A percentile compares a stretch with the other conserved stretches of the same genome.
phyloP scores from a whole-genome alignment of 768 basidiomycete genomes.

The Tricholoma bakamatsutake region DNA sequence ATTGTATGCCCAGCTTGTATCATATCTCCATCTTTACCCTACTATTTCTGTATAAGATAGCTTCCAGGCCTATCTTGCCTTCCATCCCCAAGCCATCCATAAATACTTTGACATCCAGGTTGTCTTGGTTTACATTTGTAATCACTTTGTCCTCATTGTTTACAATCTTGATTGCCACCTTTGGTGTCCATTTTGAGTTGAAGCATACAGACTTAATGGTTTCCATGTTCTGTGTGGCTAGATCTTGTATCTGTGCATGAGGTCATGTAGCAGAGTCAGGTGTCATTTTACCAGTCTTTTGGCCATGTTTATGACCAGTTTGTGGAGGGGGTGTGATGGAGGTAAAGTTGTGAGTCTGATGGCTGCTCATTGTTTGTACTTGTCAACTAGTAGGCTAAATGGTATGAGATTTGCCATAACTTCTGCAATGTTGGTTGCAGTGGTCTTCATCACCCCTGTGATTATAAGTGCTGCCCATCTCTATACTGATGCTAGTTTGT shows the following conservation, averaged over 20 bases:
- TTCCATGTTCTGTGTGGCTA: slow-evolving; percentile 3
- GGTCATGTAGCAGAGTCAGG: too few relatives aligned
- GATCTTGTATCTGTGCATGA: too few relatives aligned
- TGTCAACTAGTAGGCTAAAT: too few relatives aligned
- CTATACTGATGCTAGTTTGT: slow-evolving; percentile 2
- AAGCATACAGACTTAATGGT: slow-evolving; percentile 1
- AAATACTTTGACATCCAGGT: too few relatives aligned
- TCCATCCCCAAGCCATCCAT: not conserved
- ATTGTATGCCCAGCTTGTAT: not conserved
- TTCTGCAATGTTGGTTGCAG: slow-evolving; percentile 1
- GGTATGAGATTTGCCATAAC: too few relatives aligned
- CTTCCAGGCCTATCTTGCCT: slow-evolving; percentile 14
- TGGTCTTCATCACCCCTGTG: slow-evolving; percentile 4
- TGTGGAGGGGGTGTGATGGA: too few relatives aligned
- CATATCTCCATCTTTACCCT: not conserved
- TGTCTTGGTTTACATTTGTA: not conserved
- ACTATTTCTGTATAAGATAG: slow-evolving; percentile 7
- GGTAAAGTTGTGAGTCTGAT: too few relatives aligned
- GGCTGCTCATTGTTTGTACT: too few relatives aligned
- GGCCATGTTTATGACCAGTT: too few relatives aligned
- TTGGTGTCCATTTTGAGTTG: not conserved
- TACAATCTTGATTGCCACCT: not conserved
- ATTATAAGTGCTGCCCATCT: not conserved
- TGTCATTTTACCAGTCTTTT: too few relatives aligned
- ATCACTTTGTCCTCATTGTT: not conserved